phyloP scores from a whole-genome alignment of 805 yeast species.

The Candida multigemmis region DNA sequence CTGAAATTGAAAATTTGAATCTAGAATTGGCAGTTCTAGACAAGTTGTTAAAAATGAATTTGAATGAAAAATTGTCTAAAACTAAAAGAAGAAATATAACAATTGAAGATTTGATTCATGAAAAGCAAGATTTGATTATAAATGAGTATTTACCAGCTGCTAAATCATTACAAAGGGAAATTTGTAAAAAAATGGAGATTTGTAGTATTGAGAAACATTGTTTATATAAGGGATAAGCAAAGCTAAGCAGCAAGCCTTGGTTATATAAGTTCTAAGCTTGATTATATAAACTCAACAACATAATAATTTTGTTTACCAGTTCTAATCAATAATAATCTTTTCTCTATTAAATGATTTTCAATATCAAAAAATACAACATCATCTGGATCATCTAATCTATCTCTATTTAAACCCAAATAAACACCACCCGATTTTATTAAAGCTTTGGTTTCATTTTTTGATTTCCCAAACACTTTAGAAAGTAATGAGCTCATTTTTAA shows the following conservation, averaged over 20 bases:
- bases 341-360: constrained; percentile 46
- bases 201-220: no score
- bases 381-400: constrained; percentile 40
- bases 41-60: constrained; percentile 2
- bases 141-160: constrained; percentile 5
- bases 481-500: constrained; percentile 46
- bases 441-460: constrained; percentile 52
- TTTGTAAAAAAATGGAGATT: no score
- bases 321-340: constrained; percentile 53
- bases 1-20: constrained; percentile 5
- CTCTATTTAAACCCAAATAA: constrained; percentile 54
- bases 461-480: constrained; percentile 35
- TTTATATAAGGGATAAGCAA: no score
- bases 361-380: constrained; percentile 39
- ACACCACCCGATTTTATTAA: constrained; percentile 65
- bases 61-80: constrained; percentile 3
- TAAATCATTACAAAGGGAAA: no score
- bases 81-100: constrained; percentile 1
- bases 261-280: background rate
- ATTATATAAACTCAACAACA: constrained; percentile 35
- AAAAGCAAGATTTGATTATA: constrained; percentile 4
- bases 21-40: constrained; percentile 7
- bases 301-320: constrained; percentile 66
- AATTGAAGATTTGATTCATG: constrained; percentile 3
- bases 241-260: no score